Evolutionary conservation across 2,329 filamentous ascomycete genomes (phyloP).

Genomic region (Botrytis porri): DNA sequence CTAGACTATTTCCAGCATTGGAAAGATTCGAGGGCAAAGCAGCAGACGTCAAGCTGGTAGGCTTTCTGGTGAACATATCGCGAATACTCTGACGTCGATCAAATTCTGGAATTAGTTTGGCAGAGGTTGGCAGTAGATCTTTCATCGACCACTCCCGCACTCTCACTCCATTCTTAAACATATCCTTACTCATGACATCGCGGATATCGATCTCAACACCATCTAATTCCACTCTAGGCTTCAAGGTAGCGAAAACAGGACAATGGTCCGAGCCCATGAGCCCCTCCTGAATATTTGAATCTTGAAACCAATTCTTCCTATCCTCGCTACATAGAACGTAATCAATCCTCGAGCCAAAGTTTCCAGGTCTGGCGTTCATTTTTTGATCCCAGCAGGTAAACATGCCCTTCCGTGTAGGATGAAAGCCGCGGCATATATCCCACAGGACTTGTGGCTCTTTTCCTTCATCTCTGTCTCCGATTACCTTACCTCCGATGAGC

Average conservation of each 20-base stretch:
- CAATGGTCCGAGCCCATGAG: slow-evolving; percentile 96
- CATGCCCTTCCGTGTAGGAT: slow-evolving; percentile 80
- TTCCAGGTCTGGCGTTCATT: slow-evolving; percentile 91
- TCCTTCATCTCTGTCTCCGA: slow-evolving; percentile 64
- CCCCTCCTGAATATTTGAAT: slow-evolving; percentile 87
- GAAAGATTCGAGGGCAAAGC: neutral
- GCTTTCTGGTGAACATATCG: slow-evolving; percentile 80
- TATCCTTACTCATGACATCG: slow-evolving; percentile 78
- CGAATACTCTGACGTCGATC: slow-evolving; percentile 79
- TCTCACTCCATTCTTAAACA: slow-evolving; percentile 66
- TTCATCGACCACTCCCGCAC: slow-evolving; percentile 63
- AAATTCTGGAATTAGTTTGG: slow-evolving; percentile 83
- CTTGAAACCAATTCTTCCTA: slow-evolving; percentile 76
- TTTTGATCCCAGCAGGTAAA: slow-evolving; percentile 97
- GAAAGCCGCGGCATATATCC: slow-evolving; percentile 80
- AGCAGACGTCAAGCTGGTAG: neutral
- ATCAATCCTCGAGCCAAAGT: slow-evolving; percentile 90
- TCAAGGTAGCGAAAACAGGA: slow-evolving; percentile 77
- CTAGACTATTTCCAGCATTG: neutral
- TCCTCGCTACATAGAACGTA: slow-evolving; percentile 81
- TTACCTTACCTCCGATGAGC: slow-evolving; percentile 68
- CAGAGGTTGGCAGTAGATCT: slow-evolving; percentile 71
- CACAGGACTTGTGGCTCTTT: slow-evolving; percentile 71
- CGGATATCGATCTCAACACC: slow-evolving; percentile 52
- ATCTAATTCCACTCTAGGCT: slow-evolving; percentile 56